Evolutionary conservation across 106 monocot genomes (phyloP).

Genomic region (Allium fistulosum): DNA sequence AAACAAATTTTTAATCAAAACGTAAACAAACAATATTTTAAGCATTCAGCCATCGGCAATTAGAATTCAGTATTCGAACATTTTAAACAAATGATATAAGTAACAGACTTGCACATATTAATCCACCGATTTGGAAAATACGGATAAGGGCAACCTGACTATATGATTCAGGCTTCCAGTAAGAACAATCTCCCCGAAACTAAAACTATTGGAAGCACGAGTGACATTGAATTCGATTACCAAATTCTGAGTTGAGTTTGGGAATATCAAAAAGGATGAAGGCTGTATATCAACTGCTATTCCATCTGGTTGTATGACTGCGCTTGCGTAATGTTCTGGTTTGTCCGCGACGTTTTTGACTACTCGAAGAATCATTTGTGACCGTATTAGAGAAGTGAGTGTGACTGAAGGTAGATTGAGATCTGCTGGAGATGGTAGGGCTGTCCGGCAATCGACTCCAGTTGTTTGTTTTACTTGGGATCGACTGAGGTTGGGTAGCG

Average conservation of each 20-base stretch:
- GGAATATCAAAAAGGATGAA: constrained; percentile 29
- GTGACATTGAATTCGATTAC: constrained; percentile 28
- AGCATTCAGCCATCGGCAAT: too few species aligned
- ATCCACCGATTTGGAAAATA: constrained; percentile 14
- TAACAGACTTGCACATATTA: neutral
- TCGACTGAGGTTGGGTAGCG: constrained; percentile 28
- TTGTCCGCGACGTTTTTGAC: constrained; percentile 39
- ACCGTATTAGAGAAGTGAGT: constrained; percentile 35
- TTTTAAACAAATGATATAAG: too few species aligned
- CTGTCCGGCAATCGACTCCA: constrained; percentile 22
- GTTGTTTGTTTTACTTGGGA: constrained; percentile 19
- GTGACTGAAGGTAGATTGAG: constrained; percentile 79
- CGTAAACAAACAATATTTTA: too few species aligned
- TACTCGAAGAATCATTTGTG: constrained; percentile 13
- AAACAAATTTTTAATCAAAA: too few species aligned
- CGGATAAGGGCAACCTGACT: constrained; percentile 52
- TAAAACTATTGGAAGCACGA: constrained; percentile 14
- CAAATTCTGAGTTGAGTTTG: constrained; percentile 36
- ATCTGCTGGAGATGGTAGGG: constrained; percentile 32
- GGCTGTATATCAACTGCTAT: constrained; percentile 42
- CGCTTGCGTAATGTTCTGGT: constrained; percentile 43
- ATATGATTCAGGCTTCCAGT: constrained; percentile 63
- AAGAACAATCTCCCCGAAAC: constrained; percentile 67
- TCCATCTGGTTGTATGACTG: constrained; percentile 40
- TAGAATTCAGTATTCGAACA: too few species aligned